Conservation (phyloP, 345 rosid genomes). For the Gossypium longicalyx region DNA sequence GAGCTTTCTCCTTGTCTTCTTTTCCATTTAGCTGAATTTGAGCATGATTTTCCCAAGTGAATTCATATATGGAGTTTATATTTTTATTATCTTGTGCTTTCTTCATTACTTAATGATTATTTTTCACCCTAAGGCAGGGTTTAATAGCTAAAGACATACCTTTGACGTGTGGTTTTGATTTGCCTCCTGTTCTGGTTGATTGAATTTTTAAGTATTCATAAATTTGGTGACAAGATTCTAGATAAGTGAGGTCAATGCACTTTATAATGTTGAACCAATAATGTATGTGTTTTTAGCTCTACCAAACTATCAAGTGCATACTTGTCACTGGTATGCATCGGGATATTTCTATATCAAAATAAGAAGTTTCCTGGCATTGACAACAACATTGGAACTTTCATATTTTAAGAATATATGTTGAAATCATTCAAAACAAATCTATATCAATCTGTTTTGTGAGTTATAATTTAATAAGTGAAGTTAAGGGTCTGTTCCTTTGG, state of each 20-base stretch:
- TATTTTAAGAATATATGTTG: background rate
- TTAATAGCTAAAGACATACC: background rate
- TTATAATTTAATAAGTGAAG: background rate
- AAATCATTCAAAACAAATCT: background rate
- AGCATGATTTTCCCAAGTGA: background rate
- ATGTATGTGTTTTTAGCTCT: background rate
- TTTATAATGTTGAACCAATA: background rate
- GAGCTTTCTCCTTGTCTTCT: background rate
- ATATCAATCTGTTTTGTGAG: background rate
- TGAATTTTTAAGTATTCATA: background rate
- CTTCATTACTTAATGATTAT: background rate
- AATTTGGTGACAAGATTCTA: background rate
- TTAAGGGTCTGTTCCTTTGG: background rate
- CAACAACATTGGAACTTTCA: background rate
- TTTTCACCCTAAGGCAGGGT: background rate
- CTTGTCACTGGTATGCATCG: background rate
- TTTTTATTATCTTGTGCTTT: background rate
- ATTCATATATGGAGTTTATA: background rate
- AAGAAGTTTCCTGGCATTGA: background rate
- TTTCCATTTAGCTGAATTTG: background rate
- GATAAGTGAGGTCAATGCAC: background rate
- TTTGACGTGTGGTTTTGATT: background rate
- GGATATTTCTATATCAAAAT: no score
- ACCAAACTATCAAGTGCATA: background rate
- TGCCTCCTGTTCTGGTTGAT: background rate